These are phyloP conservation scores for Haplosporangium sp. DNA, from an alignment of 371 early-diverging fungal species.

Conservation along the genomic window DNA sequence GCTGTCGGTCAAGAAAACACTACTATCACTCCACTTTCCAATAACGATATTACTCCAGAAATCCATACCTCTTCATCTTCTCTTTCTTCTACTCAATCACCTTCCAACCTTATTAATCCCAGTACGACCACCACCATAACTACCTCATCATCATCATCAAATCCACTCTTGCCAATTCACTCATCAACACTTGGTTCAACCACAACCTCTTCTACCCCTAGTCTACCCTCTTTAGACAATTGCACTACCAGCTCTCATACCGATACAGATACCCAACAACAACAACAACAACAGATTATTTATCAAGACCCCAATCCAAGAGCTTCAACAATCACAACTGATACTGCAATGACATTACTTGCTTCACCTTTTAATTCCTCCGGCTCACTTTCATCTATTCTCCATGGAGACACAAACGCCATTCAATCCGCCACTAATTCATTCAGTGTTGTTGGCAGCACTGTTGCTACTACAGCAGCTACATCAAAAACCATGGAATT, in stretches of 20 bases:
- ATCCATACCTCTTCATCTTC: not conserved
- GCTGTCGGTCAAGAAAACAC: constrained; percentile 17
- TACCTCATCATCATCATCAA: not conserved
- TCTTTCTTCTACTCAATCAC: not conserved
- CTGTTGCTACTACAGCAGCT: not conserved
- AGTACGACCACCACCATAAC: not conserved
- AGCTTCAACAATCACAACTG: constrained; percentile 18
- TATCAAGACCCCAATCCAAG: constrained; percentile 7
- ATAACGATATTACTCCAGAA: not conserved
- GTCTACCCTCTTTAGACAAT: not conserved
- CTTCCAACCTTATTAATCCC: not conserved
- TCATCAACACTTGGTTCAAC: constrained; percentile 11
- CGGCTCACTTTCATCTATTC: constrained; percentile 7
- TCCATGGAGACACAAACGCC: constrained; percentile 1
- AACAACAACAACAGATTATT: not conserved
- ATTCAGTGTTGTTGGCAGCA: not conserved
- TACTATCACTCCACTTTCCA: not conserved
- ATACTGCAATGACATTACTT: constrained; percentile 13
- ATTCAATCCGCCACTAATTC: not conserved
- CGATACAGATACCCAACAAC: constrained; percentile 2
- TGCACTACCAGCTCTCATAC: not conserved
- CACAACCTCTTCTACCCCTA: constrained; percentile 2
- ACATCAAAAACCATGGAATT: not conserved
- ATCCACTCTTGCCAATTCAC: constrained; percentile 1
- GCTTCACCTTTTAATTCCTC: constrained; percentile 18